phyloP scores from a whole-genome alignment of 192 early-diverging fungal genomes.

The Umbelopsis sp. region DNA sequence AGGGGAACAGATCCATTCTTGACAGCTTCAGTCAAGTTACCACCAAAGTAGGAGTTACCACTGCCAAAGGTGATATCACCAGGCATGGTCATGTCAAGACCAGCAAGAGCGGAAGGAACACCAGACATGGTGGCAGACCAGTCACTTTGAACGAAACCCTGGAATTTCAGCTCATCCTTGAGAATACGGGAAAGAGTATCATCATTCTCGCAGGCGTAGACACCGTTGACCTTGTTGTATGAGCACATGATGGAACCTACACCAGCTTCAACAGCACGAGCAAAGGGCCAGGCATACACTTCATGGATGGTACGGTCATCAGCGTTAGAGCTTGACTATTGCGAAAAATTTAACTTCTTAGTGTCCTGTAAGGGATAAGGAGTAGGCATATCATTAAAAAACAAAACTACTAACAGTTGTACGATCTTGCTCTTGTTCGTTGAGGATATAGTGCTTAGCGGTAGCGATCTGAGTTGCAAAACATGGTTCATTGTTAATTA shows the following conservation, averaged over 20 bases:
- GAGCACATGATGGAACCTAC: conserved; percentile 61
- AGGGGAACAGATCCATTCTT: conserved; percentile 9
- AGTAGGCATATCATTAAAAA: not conserved
- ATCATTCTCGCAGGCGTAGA: conserved; percentile 53
- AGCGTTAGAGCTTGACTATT: conserved; percentile 41
- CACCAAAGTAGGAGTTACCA: conserved; percentile 6
- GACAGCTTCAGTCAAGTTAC: not conserved
- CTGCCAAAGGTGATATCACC: not conserved
- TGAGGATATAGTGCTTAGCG: conserved; percentile 37
- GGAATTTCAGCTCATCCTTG: conserved; percentile 55
- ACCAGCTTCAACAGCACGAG: conserved; percentile 53
- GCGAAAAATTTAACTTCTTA: not conserved
- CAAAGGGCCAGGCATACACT: conserved; percentile 62
- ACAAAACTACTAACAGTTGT: conserved; percentile 2
- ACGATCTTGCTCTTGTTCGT: conserved; percentile 34
- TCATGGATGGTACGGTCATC: conserved; percentile 62
- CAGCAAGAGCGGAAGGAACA: conserved; percentile 2
- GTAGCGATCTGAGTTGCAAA: conserved; percentile 31
- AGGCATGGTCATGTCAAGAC: conserved; percentile 20
- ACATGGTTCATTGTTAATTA: not conserved
- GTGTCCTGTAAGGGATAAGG: not conserved
- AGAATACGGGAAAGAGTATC: conserved; percentile 30
- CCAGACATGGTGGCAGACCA: conserved; percentile 16
- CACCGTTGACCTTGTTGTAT: conserved; percentile 60
- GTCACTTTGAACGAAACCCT: conserved; percentile 47